phyloP scores from a whole-genome alignment of 768 basidiomycete species.

The Lanmaoa rubissima region DNA sequence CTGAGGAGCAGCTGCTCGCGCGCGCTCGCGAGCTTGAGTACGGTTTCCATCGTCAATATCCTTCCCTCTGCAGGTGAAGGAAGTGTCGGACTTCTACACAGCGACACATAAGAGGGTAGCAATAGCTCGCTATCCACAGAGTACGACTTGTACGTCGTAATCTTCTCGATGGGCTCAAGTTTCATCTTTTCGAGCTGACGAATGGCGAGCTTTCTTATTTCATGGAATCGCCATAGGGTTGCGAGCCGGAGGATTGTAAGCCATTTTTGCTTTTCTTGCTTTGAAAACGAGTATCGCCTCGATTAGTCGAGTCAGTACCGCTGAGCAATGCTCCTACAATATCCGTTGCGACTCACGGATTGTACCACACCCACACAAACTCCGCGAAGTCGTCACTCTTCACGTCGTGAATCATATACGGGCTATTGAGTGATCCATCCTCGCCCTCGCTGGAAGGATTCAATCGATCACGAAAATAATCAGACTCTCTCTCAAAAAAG shows the following conservation, averaged over 20 bases:
- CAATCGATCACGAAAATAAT: slow-evolving; percentile 30
- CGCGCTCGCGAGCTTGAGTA: slow-evolving; percentile 49
- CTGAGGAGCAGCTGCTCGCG: slow-evolving; percentile 46
- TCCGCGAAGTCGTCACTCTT: slow-evolving; percentile 40
- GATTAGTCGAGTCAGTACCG: not conserved
- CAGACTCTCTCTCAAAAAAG: slow-evolving; percentile 39
- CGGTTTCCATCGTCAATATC: slow-evolving; percentile 55
- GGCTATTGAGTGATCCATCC: not conserved
- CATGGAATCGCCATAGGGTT: slow-evolving; percentile 51
- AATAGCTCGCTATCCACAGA: slow-evolving; percentile 48
- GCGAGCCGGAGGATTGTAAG: slow-evolving; percentile 51
- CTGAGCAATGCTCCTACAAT: not conserved
- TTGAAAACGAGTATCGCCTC: slow-evolving; percentile 57
- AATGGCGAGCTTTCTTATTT: slow-evolving; percentile 50
- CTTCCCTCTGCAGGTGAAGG: slow-evolving; percentile 53
- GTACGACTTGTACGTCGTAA: slow-evolving; percentile 54
- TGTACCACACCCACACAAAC: slow-evolving; percentile 57
- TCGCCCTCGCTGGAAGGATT: slow-evolving; percentile 1
- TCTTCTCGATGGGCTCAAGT: slow-evolving; percentile 50
- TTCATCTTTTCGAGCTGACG: slow-evolving; percentile 51
- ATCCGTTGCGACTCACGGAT: slow-evolving; percentile 24
- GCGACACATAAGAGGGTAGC: slow-evolving; percentile 47
- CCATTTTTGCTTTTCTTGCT: slow-evolving; percentile 53
- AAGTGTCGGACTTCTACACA: slow-evolving; percentile 52
- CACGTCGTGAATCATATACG: slow-evolving; percentile 25